Evolutionary conservation across 345 rosid genomes (phyloP).

Genomic region (Camelina laxa): DNA sequence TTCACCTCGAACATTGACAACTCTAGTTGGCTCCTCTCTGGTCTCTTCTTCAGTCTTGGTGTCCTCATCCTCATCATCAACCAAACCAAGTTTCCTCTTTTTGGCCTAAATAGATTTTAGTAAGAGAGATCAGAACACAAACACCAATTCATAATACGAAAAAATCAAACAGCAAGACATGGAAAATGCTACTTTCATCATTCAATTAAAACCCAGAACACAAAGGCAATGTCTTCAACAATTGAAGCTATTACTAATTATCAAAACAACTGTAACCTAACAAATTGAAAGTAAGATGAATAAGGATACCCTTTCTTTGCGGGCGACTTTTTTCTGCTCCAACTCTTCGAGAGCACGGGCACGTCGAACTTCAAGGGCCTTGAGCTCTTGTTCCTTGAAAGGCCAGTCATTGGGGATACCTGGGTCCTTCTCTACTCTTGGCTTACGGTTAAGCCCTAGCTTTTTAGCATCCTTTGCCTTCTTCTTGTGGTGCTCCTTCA

Average conservation of each 20-base stretch:
- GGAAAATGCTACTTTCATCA: background rate
- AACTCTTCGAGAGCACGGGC: conserved; percentile 86
- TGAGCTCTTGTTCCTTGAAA: conserved; percentile 94
- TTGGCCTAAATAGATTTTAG: conserved; percentile 51
- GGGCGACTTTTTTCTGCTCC: conserved; percentile 86
- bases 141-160: background rate
- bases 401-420: conserved; percentile 99
- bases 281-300: background rate
- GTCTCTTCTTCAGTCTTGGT: conserved; percentile 46
- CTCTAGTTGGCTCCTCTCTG: conserved; percentile 33
- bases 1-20: conserved; percentile 64
- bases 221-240: background rate
- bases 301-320: conserved; percentile 79
- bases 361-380: conserved; percentile 86
- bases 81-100: conserved; percentile 79
- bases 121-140: conserved; percentile 18
- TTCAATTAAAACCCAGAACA: background rate
- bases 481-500: conserved; percentile 94
- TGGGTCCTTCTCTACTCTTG: conserved; percentile 89
- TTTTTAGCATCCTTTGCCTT: conserved; percentile 96
- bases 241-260: background rate
- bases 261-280: background rate
- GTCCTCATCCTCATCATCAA: conserved; percentile 59
- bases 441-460: conserved; percentile 57
- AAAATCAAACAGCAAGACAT: background rate